These are phyloP conservation scores for Naganishia friedmannii DNA, from an alignment of 768 basidiomycete genomes.

Conservation along the genomic window DNA sequence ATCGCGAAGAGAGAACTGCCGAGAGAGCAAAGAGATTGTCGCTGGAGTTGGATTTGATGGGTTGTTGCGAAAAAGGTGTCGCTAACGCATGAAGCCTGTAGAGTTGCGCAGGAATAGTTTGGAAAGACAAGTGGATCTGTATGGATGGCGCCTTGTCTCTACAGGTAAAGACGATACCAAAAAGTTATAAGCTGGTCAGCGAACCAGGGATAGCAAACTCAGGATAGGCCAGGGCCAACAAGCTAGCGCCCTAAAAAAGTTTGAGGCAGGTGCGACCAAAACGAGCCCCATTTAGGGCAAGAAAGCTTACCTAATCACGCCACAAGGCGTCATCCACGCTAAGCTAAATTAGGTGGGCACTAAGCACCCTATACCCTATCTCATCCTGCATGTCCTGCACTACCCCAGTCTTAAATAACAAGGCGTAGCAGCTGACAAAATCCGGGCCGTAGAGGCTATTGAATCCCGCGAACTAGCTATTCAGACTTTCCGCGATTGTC, in stretches of 20 bases:
- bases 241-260: neutral
- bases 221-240: neutral
- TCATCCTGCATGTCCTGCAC: neutral
- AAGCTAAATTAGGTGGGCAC: neutral
- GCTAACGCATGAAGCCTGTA: slow-evolving; percentile 22
- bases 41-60: neutral
- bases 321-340: slow-evolving; percentile 38
- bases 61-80: no score
- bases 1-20: neutral
- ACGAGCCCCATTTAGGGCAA: neutral
- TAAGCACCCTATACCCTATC: neutral
- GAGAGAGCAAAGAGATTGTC: slow-evolving; percentile 5
- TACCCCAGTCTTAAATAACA: neutral
- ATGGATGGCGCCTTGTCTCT: no score
- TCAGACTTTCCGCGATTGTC: no score
- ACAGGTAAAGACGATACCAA: neutral
- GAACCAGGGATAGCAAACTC: neutral
- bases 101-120: neutral
- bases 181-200: neutral
- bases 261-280: slow-evolving; percentile 7
- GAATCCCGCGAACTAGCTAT: no score
- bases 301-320: slow-evolving; percentile 15
- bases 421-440: no score
- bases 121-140: slow-evolving; percentile 1
- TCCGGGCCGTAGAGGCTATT: no score